Conservation (phyloP, 2,329 filamentous ascomycete species). For the Grosmannia clavigera region DNA sequence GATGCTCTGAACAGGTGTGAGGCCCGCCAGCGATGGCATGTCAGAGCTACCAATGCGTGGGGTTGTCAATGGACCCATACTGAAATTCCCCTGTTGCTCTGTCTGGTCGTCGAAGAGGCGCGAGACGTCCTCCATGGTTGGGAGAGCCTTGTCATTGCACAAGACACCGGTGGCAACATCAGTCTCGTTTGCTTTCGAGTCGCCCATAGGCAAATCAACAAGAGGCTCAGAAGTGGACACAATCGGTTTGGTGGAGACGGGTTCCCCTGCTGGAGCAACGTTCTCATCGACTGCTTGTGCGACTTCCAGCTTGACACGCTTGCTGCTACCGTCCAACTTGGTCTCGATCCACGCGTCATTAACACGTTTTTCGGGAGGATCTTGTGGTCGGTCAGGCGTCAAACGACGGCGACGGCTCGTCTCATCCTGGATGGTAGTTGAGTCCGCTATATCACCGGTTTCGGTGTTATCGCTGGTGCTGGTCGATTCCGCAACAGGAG, state of each 20-base stretch:
- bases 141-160: neutral
- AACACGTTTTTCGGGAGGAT: slow-evolving; percentile 15
- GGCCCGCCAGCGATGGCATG: neutral
- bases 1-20: neutral
- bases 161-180: neutral
- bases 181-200: neutral
- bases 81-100: neutral
- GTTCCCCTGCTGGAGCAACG: neutral
- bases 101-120: neutral
- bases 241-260: neutral
- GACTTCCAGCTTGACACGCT: slow-evolving; percentile 24
- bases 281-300: neutral
- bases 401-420: slow-evolving; percentile 16
- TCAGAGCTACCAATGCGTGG: neutral
- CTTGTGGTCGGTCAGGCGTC: slow-evolving; percentile 4
- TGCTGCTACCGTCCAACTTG: slow-evolving; percentile 24
- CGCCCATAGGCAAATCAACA: neutral
- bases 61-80: neutral
- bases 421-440: neutral
- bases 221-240: neutral
- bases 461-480: neutral
- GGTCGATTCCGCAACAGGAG: neutral
- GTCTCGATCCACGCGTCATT: slow-evolving; percentile 29
- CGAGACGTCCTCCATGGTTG: neutral
- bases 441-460: neutral